Conservation (phyloP, 2,329 filamentous ascomycete genomes). For the Neopestalotiopsis clavispora region DNA sequence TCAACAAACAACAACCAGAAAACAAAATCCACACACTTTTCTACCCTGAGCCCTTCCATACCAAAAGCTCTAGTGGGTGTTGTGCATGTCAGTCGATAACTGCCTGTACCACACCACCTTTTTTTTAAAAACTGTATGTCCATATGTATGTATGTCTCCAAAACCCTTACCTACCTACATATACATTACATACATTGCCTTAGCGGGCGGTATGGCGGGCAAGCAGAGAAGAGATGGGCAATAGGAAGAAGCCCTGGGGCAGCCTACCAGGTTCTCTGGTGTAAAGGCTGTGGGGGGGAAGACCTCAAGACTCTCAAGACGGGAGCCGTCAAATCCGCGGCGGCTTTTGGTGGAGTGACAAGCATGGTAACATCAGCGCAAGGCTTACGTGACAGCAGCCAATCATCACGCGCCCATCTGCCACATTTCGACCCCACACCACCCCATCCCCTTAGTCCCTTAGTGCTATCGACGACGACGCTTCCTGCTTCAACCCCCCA, state of each 20-base stretch:
- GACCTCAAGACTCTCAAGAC: not conserved
- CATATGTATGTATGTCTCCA: not conserved
- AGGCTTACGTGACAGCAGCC: constrained; percentile 15
- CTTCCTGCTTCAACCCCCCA: constrained; percentile 25
- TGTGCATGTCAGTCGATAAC: constrained; percentile 1
- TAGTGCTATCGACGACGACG: constrained; percentile 31
- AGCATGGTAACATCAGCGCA: constrained; percentile 5
- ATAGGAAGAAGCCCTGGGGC: not conserved
- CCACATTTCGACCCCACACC: constrained; percentile 9
- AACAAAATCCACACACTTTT: not conserved
- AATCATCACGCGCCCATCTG: constrained; percentile 9
- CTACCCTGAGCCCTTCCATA: not conserved
- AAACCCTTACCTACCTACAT: not conserved
- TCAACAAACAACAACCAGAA: not conserved
- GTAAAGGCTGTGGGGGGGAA: not conserved
- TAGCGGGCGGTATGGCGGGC: not conserved
- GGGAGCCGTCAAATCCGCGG: not conserved
- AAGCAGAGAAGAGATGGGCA: not conserved
- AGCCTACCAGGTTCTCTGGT: not conserved
- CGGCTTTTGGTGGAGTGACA: not conserved
- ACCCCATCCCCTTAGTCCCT: constrained; percentile 1
- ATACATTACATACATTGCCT: not conserved
- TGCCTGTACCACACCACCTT: constrained; percentile 2
- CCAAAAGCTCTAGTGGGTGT: constrained; percentile 4
- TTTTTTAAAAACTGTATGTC: not conserved